phyloP scores from a whole-genome alignment of 164 flowering plant genomes.

The Platanus orientalis region DNA sequence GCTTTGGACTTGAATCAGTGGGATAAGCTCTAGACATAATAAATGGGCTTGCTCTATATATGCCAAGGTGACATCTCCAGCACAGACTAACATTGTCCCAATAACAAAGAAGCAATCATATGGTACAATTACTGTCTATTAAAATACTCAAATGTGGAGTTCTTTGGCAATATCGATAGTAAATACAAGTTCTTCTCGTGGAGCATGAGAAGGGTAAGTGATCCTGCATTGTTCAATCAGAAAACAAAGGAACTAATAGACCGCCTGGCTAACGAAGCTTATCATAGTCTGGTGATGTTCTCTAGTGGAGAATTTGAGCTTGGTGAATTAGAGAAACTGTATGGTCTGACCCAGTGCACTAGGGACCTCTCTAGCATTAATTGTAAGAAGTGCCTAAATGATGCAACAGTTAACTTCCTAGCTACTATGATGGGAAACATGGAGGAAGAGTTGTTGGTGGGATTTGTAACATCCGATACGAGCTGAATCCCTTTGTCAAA shows the following conservation, averaged over 20 bases:
- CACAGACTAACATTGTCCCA: conserved; percentile 32
- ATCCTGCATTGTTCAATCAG: conserved; percentile 25
- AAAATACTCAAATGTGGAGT: too few species aligned
- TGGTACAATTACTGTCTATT: too few species aligned
- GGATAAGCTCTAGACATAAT: conserved; percentile 6
- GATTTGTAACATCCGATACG: conserved; percentile 40
- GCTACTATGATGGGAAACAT: conserved; percentile 35
- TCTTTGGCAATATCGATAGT: conserved; percentile 30
- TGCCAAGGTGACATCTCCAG: conserved; percentile 42
- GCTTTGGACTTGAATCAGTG: conserved; percentile 17
- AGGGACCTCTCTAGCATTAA: conserved; percentile 9
- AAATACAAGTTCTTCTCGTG: conserved; percentile 28
- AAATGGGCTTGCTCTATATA: conserved; percentile 27
- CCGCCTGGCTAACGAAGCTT: too few species aligned
- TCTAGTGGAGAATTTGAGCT: conserved; percentile 26
- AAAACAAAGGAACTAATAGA: conserved; percentile 19
- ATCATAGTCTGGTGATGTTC: conserved; percentile 8
- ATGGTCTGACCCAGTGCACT: conserved; percentile 16
- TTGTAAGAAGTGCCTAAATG: too few species aligned
- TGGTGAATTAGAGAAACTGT: conserved; percentile 23
- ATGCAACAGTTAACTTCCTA: conserved; percentile 24
- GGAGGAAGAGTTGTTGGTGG: conserved; percentile 42
- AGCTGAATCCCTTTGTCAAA: conserved; percentile 33
- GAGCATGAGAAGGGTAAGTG: conserved; percentile 21
- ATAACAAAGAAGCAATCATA: too few species aligned